Evolutionary conservation across 208 protist species (phyloP).

Genomic region (Angomonas ambiguus): DNA sequence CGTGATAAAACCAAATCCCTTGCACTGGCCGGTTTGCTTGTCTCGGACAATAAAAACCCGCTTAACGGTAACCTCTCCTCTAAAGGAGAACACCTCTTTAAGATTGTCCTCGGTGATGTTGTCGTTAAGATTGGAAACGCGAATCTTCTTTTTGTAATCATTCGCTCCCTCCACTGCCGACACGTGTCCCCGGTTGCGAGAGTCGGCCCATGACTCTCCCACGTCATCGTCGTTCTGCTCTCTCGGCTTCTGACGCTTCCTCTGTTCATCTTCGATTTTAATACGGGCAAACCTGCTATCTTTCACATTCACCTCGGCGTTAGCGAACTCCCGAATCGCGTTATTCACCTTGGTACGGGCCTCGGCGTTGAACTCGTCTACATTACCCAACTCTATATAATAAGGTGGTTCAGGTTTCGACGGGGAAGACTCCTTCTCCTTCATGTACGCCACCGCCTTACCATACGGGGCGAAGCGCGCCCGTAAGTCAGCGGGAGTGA

Average conservation of each 20-base stretch:
- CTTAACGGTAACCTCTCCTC: constrained; percentile 35
- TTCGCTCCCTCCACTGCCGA: constrained; percentile 11
- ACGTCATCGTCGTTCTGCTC: constrained; percentile 3
- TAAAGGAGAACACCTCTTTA: constrained; percentile 62
- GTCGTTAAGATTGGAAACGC: constrained; percentile 80
- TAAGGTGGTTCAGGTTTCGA: constrained; percentile 43
- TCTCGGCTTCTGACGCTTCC: constrained; percentile 23
- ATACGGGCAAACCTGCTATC: constrained; percentile 51
- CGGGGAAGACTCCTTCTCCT: constrained; percentile 52
- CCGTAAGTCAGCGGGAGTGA: constrained; percentile 39
- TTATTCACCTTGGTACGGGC: constrained; percentile 71
- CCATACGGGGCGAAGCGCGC: constrained; percentile 35
- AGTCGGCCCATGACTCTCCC: constrained; percentile 14
- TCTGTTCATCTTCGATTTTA: constrained; percentile 42
- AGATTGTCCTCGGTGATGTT: constrained; percentile 77
- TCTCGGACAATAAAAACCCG: constrained; percentile 58
- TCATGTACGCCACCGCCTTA: constrained; percentile 31
- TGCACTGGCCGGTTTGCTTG: constrained; percentile 50
- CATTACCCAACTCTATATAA: constrained; percentile 70
- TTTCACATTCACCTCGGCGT: constrained; percentile 42
- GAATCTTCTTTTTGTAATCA: constrained; percentile 46
- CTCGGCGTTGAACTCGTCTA: constrained; percentile 69
- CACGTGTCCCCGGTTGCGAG: not conserved
- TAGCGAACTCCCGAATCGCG: constrained; percentile 59
- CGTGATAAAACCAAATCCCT: constrained; percentile 80